Base-by-base conservation (phyloP, 805 yeast species). In the Teunomyces kruisii region DNA sequence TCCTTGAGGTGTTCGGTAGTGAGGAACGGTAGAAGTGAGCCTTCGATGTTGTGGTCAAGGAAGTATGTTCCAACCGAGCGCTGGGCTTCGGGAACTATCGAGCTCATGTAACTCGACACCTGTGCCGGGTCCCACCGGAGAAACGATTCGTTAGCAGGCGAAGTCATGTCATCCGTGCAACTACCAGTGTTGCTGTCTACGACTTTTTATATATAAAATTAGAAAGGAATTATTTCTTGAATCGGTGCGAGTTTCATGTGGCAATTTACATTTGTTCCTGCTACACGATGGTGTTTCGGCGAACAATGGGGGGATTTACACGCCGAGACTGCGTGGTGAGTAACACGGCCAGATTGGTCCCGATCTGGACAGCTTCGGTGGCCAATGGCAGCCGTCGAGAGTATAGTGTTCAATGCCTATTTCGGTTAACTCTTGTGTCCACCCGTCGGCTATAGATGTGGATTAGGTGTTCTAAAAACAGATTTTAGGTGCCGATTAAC, bases 1-100 rank as follows among this genome's bases (percentile, higher is more conserved):
- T 90, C 96, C 48, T 74, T 70, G 36, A 91, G 76, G 58, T 89
- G 94, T 7, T 77, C 80, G 9, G 86, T 79, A 27, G 81, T 80
- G 40, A 91, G 68, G 49, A 80, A 83, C 1, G 88, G 81, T 42
- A 92, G 67, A 3, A 86, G 74, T 26, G 85, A 79, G 1, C 96
- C 96, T 3, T 84, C 81, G 41, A 88, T 79, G 53, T 82, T 82
- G 62, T 88, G 79, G 2, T 71, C 74, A 19, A 72, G 65, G 57
- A 84, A 83, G 8, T 47, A 46, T 10, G 55, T 30, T 15, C 65
- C 65, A 13, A 65, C 41, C 6, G 27, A 10, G 35, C 46, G 42
- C 39, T 53, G 53, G 15, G 59, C 63, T 16, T 52, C 61, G 9
- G 60, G 61, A 13, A 60, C 40, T 5, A 58, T 45, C 4, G 59